Conservation (phyloP, 75 land plant species). For the Cupressus sempervirens region DNA sequence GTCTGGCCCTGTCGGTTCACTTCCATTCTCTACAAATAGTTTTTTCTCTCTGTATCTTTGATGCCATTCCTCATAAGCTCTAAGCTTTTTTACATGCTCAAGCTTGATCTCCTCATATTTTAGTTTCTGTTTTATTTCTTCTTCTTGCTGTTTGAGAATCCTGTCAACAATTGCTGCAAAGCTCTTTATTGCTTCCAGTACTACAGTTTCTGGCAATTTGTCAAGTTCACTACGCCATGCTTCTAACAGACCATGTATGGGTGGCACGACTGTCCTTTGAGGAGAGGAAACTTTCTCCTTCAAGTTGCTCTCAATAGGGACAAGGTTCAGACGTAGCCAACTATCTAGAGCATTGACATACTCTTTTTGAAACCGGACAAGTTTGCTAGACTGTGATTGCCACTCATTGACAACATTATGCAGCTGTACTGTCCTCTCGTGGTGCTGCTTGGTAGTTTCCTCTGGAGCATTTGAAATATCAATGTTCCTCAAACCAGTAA, state of each 20-base stretch:
- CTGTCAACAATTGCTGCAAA: conserved; percentile 56
- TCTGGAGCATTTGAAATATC: conserved; percentile 46
- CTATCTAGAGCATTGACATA: conserved; percentile 61
- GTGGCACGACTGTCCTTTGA: conserved; percentile 29
- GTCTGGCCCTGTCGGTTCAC: conserved; percentile 19
- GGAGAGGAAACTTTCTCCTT: conserved; percentile 73
- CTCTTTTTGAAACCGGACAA: conserved; percentile 59
- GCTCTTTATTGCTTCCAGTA: conserved; percentile 46
- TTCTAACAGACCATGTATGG: conserved; percentile 49
- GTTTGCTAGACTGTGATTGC: conserved; percentile 44
- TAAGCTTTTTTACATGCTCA: conserved; percentile 42
- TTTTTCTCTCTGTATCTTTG: conserved; percentile 32
- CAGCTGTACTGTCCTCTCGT: conserved; percentile 62
- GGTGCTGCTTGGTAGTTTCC: conserved; percentile 72
- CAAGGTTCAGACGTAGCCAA: conserved; percentile 72
- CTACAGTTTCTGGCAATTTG: conserved; percentile 55
- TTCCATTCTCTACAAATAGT: conserved; percentile 22
- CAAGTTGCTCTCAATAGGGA: conserved; percentile 63
- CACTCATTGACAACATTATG: conserved; percentile 46
- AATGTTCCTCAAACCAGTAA: conserved; percentile 35
- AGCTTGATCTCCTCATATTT: conserved; percentile 45
- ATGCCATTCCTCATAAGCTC: conserved; percentile 42
- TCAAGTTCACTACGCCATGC: conserved; percentile 67
- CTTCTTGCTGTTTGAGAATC: conserved; percentile 50
- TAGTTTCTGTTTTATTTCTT: conserved; percentile 50